Evolutionary conservation across 1,284 basidiomycete genomes (phyloP), one percentile per base, ranked within the genome.

Genomic region (Agaricales sp.): DNA sequence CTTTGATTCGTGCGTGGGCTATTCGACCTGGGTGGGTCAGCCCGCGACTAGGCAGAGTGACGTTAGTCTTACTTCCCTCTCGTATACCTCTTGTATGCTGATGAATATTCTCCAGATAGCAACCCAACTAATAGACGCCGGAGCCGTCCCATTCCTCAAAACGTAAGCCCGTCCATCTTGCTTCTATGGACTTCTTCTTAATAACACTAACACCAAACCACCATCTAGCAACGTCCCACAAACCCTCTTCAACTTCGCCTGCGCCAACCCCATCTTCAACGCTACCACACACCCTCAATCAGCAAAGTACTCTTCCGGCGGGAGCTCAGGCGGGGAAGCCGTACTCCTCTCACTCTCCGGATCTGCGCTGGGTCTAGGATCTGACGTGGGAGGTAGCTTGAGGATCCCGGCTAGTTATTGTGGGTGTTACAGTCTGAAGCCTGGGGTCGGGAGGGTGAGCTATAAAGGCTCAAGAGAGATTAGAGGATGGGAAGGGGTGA

Each of bases 191-290:
- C 39, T 8, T 41, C 16, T 18, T 4, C 16, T 41, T 20, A 16
- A 4, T 16, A 41, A 18, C 39, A 8, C 39, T 41, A 4, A 52
- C 75, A 70, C 59, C 87, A 87, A n/a, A 6, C 19, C 39, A 16
- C 39, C 4, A 8, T 16, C 4, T 16, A 41, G 39, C 8, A 93
- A 93, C 60, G 72, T 87, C 16, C 77, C 80, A 2, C 85, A 92
- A 65, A 90, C 88, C 0, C 79, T 94, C 73, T 77, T 93, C 52
- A 77, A 85, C 2, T 92, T 92, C 57, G 92, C 95, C 63, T 91
- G 89, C 59, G 66, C 63, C n/a, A 94, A 94, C 60, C 87, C 89
- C 1, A 64, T 93, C 3, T 94, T 83, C 71, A 89, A 89, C 0
- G 67, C 73, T 12, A 80, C 87, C 0, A 67, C 68, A 24, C 91